Conservation (phyloP, 108 stramenopile genomes). For the Aurantiochytrium sp. region DNA sequence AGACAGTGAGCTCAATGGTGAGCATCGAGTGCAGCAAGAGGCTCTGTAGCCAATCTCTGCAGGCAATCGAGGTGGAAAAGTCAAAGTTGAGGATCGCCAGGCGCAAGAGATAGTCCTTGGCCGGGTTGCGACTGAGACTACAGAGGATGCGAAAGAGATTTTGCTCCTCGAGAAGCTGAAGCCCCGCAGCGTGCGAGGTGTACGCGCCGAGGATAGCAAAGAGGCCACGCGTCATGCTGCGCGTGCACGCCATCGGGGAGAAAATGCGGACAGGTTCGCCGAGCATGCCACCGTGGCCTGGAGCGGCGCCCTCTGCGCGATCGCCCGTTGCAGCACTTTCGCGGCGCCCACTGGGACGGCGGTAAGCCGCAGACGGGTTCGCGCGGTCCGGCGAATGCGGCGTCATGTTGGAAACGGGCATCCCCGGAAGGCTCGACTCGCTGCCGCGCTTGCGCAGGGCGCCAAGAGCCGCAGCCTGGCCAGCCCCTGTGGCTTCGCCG, state of each 20-base stretch:
- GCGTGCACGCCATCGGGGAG: neutral
- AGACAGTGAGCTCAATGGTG: neutral
- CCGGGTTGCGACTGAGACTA: neutral
- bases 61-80: neutral
- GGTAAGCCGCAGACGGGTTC: no score
- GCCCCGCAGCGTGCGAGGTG: neutral
- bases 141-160: neutral
- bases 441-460: neutral
- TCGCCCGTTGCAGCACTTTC: no score
- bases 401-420: no score
- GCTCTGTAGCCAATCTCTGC: neutral
- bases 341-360: no score
- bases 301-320: neutral
- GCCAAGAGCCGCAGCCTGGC: neutral
- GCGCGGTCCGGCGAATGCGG: no score
- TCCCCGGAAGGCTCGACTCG: neutral
- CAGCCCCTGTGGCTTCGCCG: neutral
- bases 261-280: neutral
- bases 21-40: neutral
- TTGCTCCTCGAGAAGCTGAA: neutral
- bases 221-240: neutral
- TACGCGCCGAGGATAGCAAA: constrained; percentile 5
- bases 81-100: neutral
- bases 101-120: constrained; percentile 9
- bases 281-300: neutral